Percentiles rank a stretch among this genome's conserved stretches.
phyloP scores from a whole-genome alignment of 2,329 filamentous ascomycete genomes.

The Cordyceps farinosa region DNA sequence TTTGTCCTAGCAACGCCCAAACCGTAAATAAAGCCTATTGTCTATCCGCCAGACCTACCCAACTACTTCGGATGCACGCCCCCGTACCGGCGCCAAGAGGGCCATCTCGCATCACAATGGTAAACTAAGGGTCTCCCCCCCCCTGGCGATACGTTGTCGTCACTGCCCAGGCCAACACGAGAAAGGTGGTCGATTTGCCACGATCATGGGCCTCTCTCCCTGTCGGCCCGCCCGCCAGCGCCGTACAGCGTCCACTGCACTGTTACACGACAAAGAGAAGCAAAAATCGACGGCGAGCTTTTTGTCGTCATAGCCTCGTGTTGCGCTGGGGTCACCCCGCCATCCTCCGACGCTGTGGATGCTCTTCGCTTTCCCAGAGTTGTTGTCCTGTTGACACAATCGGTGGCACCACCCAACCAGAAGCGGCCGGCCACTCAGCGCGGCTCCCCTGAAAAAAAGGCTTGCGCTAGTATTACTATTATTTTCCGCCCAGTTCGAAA shows the following conservation, averaged over 20 bases:
- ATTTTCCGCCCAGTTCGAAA: not conserved
- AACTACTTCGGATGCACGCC: not conserved
- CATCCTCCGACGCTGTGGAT: constrained; percentile 6
- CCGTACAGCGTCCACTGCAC: not conserved
- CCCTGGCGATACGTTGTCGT: not conserved
- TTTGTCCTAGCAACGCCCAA: not conserved
- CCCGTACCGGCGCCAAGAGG: not conserved
- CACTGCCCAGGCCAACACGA: constrained; percentile 8
- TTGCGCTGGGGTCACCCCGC: not conserved
- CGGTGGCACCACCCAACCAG: not conserved
- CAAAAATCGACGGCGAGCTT: not conserved
- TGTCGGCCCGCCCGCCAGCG: not conserved
- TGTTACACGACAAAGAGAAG: not conserved
- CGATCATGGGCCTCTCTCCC: too few species aligned
- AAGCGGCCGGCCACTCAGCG: too few species aligned
- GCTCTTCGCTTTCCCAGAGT: not conserved
- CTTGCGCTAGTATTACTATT: not conserved
- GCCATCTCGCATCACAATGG: not conserved
- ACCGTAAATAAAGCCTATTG: too few species aligned
- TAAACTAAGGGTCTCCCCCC: not conserved
- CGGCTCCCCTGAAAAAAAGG: not conserved
- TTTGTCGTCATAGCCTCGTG: constrained; percentile 12
- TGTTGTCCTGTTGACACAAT: not conserved
- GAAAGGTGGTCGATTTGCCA: not conserved
- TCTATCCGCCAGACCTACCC: too few species aligned